Base-by-base conservation (phyloP, 2,329 filamentous ascomycete species). In the Penicillium polonicum region DNA sequence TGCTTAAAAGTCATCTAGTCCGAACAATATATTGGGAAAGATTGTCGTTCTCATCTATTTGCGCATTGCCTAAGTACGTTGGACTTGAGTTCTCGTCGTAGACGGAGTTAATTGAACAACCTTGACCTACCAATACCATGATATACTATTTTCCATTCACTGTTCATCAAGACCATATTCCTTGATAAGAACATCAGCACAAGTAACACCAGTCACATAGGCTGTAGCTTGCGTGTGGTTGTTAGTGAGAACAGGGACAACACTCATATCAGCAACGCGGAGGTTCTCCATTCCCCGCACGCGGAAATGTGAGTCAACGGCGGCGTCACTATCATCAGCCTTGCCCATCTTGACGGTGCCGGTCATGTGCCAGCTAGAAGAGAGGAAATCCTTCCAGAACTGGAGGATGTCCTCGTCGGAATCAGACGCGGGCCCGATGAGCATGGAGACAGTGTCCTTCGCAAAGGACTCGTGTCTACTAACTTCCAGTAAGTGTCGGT, bases 301-400 rank as follows among this genome's bases (percentile, higher is more conserved):
- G 10, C 69, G 68, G 64, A 78, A 79, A 5, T 68, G 52, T 0
- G 62, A 72, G 65, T 85, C 81, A 7, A 85, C 81, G 29, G 75
- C 80, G 1, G 79, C 78, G 35, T 77, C 74, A 0, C 57, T 54
- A 8, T 80, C 78, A 1, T 68, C 75, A 0, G 55, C 39, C 59
- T 72, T 78, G 0, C 84, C 84, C 84, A 87, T 87, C 67, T 80
- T 81, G 7, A 77, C 78, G 0, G 84, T 87, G 0, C 82, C 81
- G 0, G 76, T 82, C 79, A 80, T 85, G 67, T 82, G 83, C 80
- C 78, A 85, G 55, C 74, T 82, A 2, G 78, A 82, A 31, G 69
- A 74, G 19, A 76, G 71, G 25, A 70, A 79, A 29, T 78, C 68
- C 52, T 70, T 73, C 77, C 77, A 84, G 62, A 77, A 74, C 17